These are phyloP conservation scores for Lactarius akahatsu DNA, from an alignment of 768 basidiomycete species.

Conservation along the genomic window DNA sequence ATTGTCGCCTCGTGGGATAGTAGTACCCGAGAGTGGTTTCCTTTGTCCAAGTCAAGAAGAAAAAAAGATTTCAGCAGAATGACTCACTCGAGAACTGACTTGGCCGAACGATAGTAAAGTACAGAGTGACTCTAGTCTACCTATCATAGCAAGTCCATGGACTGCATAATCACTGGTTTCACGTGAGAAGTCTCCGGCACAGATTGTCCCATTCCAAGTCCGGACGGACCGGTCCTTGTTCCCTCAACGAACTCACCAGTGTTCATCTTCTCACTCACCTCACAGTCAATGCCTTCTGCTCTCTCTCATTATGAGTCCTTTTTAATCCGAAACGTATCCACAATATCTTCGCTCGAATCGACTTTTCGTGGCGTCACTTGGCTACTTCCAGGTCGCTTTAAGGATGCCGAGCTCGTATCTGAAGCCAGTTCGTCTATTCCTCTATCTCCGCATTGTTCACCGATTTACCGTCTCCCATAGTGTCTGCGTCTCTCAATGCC, in stretches of 20 bases:
- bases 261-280: conserved; percentile 4
- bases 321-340: conserved; percentile 79
- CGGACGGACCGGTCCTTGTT: conserved; percentile 1
- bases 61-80: neutral
- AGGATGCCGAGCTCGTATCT: conserved; percentile 93
- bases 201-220: neutral
- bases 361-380: conserved; percentile 88
- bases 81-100: neutral
- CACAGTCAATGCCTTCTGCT: conserved; percentile 54
- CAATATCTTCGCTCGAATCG: conserved; percentile 86
- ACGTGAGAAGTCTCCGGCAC: conserved; percentile 11
- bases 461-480: conserved; percentile 41
- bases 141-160: neutral
- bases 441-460: conserved; percentile 21
- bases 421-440: conserved; percentile 75
- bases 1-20: conserved; percentile 14
- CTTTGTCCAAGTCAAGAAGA: neutral
- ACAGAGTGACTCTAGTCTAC: neutral
- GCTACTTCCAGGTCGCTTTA: conserved; percentile 95
- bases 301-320: conserved; percentile 78
- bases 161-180: neutral
- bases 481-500: conserved; percentile 83
- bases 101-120: neutral
- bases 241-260: neutral
- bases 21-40: neutral